These are phyloP conservation scores for Suillus discolor DNA, from an alignment of 768 basidiomycete genomes.

Conservation along the genomic window DNA sequence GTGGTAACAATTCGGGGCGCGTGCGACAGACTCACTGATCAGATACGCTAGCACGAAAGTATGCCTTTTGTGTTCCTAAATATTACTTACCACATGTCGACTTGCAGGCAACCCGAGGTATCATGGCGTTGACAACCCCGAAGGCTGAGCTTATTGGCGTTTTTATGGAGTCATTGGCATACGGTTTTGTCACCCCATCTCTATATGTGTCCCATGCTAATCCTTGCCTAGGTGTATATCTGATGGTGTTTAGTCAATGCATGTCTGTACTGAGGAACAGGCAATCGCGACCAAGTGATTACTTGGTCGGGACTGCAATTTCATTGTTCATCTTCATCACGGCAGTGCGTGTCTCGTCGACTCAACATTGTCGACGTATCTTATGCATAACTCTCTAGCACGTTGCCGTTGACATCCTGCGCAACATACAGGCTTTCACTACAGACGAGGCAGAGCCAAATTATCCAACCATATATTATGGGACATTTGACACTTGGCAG, in stretches of 20 bases:
- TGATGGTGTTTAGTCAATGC: conserved; percentile 16
- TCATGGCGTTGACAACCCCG: conserved; percentile 11
- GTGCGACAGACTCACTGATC: background rate
- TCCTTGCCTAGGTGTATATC: conserved; percentile 8
- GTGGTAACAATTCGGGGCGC: background rate
- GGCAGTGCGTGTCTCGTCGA: conserved; percentile 8
- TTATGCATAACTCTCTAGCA: conserved; percentile 20
- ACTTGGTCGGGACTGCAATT: conserved; percentile 15
- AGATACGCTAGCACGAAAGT: background rate
- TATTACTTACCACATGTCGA: background rate
- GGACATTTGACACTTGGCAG: conserved; percentile 20
- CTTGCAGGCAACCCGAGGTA: background rate
- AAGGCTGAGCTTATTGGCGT: conserved; percentile 15
- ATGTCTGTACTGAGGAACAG: conserved; percentile 14
- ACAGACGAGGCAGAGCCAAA: conserved; percentile 13
- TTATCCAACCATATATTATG: conserved; percentile 22
- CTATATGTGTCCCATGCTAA: background rate
- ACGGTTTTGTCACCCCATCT: conserved; percentile 10
- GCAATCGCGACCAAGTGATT: conserved; percentile 14
- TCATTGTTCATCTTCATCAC: conserved; percentile 17
- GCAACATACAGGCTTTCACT: conserved; percentile 28
- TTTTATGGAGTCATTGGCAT: conserved; percentile 14
- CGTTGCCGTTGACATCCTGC: conserved; percentile 25
- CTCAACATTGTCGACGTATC: background rate
- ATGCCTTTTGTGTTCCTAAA: background rate